Base-by-base conservation (phyloP, 2,329 filamentous ascomycete species). In the Beauveria varroae region DNA sequence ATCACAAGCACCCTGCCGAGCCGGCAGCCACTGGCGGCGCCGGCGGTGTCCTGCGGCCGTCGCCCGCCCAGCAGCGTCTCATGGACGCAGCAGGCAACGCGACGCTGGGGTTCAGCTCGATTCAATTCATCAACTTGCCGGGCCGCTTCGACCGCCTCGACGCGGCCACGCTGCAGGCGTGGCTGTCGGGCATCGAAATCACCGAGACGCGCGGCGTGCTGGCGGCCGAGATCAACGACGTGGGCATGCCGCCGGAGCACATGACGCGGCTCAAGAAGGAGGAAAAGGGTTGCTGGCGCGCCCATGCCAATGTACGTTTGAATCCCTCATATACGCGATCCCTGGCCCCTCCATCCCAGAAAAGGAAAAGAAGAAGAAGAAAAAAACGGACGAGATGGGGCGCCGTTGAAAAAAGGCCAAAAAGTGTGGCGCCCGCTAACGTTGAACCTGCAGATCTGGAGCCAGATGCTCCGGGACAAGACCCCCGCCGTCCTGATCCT, bases 201-300 rank as follows among this genome's bases (percentile, higher is more conserved):
- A 61, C 61, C 16, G 65, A 67, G 44, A 63, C 62, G 20, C 59
- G 58, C 8, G 68, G 62, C 16, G 68, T 72, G 26, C 60, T 63
- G 7, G 51, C 62, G 14, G 62, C 64, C 46, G 60, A 64, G 30
- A 66, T 71, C 18, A 60, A 60, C 10, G 66, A 65, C 9, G 62
- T 63, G 12, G 69, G 68, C 52, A 64, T 68, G 64, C 69, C 69
- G 5, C 69, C 68, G 4, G 65, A 66, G 28, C 59, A 64, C 1
- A 65, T 63, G 6, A 59, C 56, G 4, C 47, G 50, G 7, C 49
- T 70, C 26, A 65, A 65, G 24, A 60, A 34, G 14, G 60, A 63
- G 5, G 67, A 71, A 47, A 68, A 66, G 40, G 68, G 65, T 5
- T 68, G 67, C 61, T 71, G 65, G 64, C 60, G 69, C 47, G 67